Base-by-base conservation (phyloP, 2,329 filamentous ascomycete species). In the Claviceps africana region DNA sequence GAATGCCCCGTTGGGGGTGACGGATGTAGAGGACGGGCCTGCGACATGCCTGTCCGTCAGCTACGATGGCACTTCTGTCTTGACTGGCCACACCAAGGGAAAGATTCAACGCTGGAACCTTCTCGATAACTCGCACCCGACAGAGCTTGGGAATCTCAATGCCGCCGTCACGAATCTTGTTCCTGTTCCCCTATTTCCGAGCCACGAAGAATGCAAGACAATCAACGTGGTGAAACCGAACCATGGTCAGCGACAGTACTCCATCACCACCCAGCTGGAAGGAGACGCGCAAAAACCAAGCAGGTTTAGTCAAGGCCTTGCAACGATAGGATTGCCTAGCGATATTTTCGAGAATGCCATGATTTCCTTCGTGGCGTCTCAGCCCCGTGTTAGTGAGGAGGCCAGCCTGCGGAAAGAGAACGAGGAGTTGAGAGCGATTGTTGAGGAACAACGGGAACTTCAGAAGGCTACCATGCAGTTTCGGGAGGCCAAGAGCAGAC, bases 61-160 rank as follows among this genome's bases (percentile, higher is more conserved):
- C 62, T 90, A 93, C 66, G 91, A 96, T 64, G 86, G 88, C 28
- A 89, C 84, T 44, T 78, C 75, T 8, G 71, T 96, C 22, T 67
- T 95, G 28, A 89, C 89, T 3, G 90, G 90, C 6, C 90, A 97
- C 62, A 72, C 78, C 19, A 85, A 78, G 59, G 91, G 91, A 49
- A 86, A 86, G 61, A 76, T 96, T 42, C 71, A 88, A 33, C 75
- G 78, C 51, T 97, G 91, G 91, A 87, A 88, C 63, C 75, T 91
- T 28, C 81, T 81, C 39, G 82, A 83, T 57, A 79, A 80, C 54
- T 81, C 79, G 54, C 84, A 86, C 56, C 76, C 79, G 1, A 78
- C 81, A 3, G 81, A 83, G 50, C 62, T 91, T 47, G 75, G 79
- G 2, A 85, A 85, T 54, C 76, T 94, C 53, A 88, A 88, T 51